These are phyloP conservation scores for Bjerkandera adusta DNA, from an alignment of 1,284 basidiomycete species.

Conservation along the genomic window DNA sequence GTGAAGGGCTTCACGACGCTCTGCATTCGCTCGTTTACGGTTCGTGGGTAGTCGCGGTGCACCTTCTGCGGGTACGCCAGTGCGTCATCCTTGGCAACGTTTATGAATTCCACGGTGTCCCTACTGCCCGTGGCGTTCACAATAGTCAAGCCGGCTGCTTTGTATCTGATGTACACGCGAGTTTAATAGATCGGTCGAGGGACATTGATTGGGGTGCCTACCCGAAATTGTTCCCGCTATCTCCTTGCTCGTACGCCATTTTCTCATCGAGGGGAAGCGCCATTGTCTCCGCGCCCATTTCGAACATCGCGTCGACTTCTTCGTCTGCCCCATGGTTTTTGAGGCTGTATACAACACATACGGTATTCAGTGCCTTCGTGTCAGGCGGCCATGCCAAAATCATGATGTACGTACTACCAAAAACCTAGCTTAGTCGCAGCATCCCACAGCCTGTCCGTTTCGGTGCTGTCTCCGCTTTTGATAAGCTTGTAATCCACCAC, in stretches of 20 bases:
- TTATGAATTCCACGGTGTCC: conserved; percentile 33
- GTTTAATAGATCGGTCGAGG: neutral
- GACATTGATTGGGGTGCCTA: conserved; percentile 18
- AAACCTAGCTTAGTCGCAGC: conserved; percentile 11
- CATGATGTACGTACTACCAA: conserved; percentile 9
- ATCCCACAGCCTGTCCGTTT: conserved; percentile 10
- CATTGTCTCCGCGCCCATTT: conserved; percentile 37
- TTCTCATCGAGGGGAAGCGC: conserved; percentile 35
- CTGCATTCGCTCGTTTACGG: conserved; percentile 33
- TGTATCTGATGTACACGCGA: conserved; percentile 26
- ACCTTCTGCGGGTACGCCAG: conserved; percentile 28
- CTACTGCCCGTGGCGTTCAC: conserved; percentile 32
- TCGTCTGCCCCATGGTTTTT: conserved; percentile 36
- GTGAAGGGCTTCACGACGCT: conserved; percentile 32
- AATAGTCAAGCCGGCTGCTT: conserved; percentile 32
- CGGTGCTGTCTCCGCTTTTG: conserved; percentile 4
- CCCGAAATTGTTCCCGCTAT: conserved; percentile 34
- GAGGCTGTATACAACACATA: conserved; percentile 18
- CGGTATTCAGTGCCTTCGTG: neutral
- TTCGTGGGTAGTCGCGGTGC: conserved; percentile 32
- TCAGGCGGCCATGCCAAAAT: neutral
- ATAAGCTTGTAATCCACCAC: conserved; percentile 9
- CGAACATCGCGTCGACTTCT: conserved; percentile 34
- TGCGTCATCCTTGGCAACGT: conserved; percentile 28
- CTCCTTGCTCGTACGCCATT: conserved; percentile 37